A percentile compares a stretch with the other conserved stretches of the same genome.
phyloP scores from a whole-genome alignment of 2,329 filamentous ascomycete genomes.

The Monosporascus sp. region DNA sequence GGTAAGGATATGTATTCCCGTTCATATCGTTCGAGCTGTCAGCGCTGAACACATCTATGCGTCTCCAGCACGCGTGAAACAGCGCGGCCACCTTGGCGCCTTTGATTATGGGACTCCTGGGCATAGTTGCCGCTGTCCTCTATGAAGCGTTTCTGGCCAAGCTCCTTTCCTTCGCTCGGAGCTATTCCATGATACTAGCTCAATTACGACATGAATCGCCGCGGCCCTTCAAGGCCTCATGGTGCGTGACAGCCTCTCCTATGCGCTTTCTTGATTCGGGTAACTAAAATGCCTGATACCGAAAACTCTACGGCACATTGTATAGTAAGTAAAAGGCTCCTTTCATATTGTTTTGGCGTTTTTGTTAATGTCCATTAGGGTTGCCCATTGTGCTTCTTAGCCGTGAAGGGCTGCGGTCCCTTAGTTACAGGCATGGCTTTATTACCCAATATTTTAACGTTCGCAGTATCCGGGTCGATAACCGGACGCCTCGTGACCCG shows the following conservation, averaged over 20 bases:
- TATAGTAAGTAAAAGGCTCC: constrained; percentile 15
- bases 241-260: constrained; percentile 15
- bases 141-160: constrained; percentile 31
- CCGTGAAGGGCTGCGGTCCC: constrained; percentile 27
- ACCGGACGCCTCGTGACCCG: constrained; percentile 21
- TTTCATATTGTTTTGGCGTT: not conserved
- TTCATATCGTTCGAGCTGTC: not conserved
- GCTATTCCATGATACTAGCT: constrained; percentile 25
- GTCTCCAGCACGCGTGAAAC: constrained; percentile 35
- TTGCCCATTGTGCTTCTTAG: constrained; percentile 33
- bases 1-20: constrained; percentile 10
- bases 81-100: constrained; percentile 36
- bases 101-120: constrained; percentile 36
- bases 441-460: constrained; percentile 26
- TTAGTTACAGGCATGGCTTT: constrained; percentile 30
- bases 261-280: not conserved
- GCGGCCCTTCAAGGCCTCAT: constrained; percentile 29
- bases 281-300: not conserved
- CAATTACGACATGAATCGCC: constrained; percentile 26
- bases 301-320: constrained; percentile 17
- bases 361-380: constrained; percentile 5
- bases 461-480: constrained; percentile 27
- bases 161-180: constrained; percentile 26
- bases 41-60: not conserved
- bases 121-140: constrained; percentile 30